phyloP scores from a whole-genome alignment of 2,329 filamentous ascomycete genomes.

The Clonostachys solani region DNA sequence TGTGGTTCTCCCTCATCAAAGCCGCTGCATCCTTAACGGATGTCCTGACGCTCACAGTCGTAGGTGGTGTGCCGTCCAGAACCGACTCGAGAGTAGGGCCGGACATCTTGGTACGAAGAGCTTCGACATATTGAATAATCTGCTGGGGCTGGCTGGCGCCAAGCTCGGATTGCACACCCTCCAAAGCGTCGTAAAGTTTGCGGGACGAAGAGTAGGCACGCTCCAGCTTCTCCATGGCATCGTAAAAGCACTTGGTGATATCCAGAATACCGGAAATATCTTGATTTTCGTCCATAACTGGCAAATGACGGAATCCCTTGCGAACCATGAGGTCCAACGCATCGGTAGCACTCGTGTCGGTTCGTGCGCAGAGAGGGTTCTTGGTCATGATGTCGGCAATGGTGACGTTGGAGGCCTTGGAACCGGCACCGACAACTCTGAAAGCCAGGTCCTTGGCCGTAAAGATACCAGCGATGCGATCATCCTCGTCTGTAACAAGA shows the following conservation, averaged over 20 bases:
- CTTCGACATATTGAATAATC: slow-evolving; percentile 98
- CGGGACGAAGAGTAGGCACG: slow-evolving; percentile 96
- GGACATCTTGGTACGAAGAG: slow-evolving; percentile 93
- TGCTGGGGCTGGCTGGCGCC: slow-evolving; percentile 95
- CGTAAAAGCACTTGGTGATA: slow-evolving; percentile 99
- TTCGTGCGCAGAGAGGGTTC: slow-evolving; percentile 95
- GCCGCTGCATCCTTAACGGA: slow-evolving; percentile 94
- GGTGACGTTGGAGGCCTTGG: slow-evolving; percentile 84
- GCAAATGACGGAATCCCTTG: slow-evolving; percentile 95
- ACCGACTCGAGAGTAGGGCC: slow-evolving; percentile 95
- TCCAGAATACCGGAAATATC: slow-evolving; percentile 97
- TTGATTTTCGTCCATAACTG: slow-evolving; percentile 99
- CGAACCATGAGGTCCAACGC: slow-evolving; percentile 96
- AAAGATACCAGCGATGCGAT: slow-evolving; percentile 97
- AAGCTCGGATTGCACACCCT: slow-evolving; percentile 95
- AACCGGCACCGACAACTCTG: slow-evolving; percentile 85
- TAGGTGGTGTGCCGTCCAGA: slow-evolving; percentile 84
- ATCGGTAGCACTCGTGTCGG: slow-evolving; percentile 96
- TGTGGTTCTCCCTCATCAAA: slow-evolving; percentile 98
- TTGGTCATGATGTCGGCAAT: slow-evolving; percentile 99
- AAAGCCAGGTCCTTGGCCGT: slow-evolving; percentile 98
- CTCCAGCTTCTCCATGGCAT: slow-evolving; percentile 99
- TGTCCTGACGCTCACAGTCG: slow-evolving; percentile 91
- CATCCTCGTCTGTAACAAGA: slow-evolving; percentile 94
- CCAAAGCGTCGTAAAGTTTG: slow-evolving; percentile 93